These are phyloP conservation scores for Fusarium temperatum DNA, from an alignment of 2,329 filamentous ascomycete species.

Conservation along the genomic window DNA sequence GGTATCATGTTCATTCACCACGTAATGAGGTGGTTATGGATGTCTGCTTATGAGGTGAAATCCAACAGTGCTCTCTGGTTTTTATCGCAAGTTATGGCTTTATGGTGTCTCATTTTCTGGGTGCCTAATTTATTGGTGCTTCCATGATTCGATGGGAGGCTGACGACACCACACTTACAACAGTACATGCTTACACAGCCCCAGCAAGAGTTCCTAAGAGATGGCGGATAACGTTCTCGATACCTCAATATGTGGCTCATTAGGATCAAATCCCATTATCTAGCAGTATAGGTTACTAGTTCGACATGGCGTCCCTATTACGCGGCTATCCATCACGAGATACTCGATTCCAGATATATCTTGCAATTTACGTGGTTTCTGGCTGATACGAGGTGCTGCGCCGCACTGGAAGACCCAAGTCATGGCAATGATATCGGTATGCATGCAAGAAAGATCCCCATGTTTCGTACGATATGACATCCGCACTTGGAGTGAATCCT, in stretches of 20 bases:
- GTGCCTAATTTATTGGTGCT: neutral
- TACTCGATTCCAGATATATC: neutral
- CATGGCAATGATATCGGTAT: neutral
- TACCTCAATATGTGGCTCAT: neutral
- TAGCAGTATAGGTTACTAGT: neutral
- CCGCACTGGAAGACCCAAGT: constrained; percentile 4
- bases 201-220: neutral
- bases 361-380: neutral
- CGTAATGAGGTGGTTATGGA: neutral
- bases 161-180: neutral
- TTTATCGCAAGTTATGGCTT: neutral
- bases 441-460: neutral
- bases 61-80: neutral
- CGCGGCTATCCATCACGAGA: constrained; percentile 3
- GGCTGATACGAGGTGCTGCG: constrained; percentile 23
- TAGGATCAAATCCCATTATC: neutral
- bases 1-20: neutral
- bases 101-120: neutral
- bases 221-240: neutral
- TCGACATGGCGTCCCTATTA: neutral
- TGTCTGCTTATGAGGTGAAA: neutral
- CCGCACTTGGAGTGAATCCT: neutral
- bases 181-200: neutral
- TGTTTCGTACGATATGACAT: neutral
- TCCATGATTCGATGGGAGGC: neutral